Evolutionary conservation across 768 basidiomycete genomes (phyloP).

Genomic region (Piloderma croceum): DNA sequence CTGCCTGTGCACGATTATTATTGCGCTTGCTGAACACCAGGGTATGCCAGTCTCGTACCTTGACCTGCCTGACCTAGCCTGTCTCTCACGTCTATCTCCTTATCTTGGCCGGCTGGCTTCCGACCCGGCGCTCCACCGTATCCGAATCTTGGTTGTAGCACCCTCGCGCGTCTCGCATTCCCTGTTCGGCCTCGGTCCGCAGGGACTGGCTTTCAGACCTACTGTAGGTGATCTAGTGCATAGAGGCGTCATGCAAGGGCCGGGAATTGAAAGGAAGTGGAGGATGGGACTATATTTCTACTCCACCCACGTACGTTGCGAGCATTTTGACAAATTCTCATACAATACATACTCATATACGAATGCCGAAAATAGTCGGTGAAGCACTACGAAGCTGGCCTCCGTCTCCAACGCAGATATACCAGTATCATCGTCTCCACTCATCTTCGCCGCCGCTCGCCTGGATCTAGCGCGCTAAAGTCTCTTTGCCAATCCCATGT

Average conservation of each 20-base stretch:
- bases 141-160: slow-evolving; percentile 53
- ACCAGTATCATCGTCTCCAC: slow-evolving; percentile 47
- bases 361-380: slow-evolving; percentile 43
- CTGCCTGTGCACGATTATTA: neutral
- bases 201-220: slow-evolving; percentile 55
- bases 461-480: slow-evolving; percentile 24
- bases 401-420: slow-evolving; percentile 48
- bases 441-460: slow-evolving; percentile 47
- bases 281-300: slow-evolving; percentile 62
- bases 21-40: neutral
- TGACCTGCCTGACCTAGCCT: slow-evolving; percentile 65
- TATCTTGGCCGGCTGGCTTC: slow-evolving; percentile 44
- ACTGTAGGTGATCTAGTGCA: slow-evolving; percentile 63
- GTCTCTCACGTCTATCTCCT: slow-evolving; percentile 44
- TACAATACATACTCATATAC: slow-evolving; percentile 6
- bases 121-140: slow-evolving; percentile 60
- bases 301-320: slow-evolving; percentile 46
- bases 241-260: slow-evolving; percentile 63
- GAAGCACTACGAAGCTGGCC: slow-evolving; percentile 57
- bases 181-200: slow-evolving; percentile 53
- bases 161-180: slow-evolving; percentile 66
- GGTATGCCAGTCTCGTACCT: slow-evolving; percentile 55
- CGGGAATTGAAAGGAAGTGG: slow-evolving; percentile 62
- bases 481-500: slow-evolving; percentile 46
- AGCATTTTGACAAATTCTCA: neutral